Evolutionary conservation across 2,329 filamentous ascomycete species (phyloP).

Genomic region (Hymenoscyphus albidus): DNA sequence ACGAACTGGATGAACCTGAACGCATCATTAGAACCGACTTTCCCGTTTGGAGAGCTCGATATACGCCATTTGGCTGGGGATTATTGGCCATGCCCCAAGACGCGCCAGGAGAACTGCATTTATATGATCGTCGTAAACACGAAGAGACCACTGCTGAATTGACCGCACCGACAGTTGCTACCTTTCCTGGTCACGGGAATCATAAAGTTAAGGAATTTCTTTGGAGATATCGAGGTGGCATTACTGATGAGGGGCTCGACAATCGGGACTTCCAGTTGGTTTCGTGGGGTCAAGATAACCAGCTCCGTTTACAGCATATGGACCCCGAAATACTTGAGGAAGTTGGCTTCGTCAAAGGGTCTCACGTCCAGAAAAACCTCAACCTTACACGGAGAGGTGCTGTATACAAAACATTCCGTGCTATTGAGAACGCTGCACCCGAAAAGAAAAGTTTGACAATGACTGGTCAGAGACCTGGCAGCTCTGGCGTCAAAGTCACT

Average conservation of each 20-base stretch:
- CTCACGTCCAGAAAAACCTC: slow-evolving; percentile 58
- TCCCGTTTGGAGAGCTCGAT: slow-evolving; percentile 85
- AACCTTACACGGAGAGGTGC: slow-evolving; percentile 80
- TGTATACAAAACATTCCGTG: slow-evolving; percentile 78
- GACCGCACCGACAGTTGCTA: slow-evolving; percentile 47
- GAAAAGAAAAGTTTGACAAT: slow-evolving; percentile 60
- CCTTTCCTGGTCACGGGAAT: slow-evolving; percentile 56
- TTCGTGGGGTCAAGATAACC: slow-evolving; percentile 85
- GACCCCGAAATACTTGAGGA: slow-evolving; percentile 59
- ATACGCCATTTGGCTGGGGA: slow-evolving; percentile 85
- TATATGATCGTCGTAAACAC: slow-evolving; percentile 65
- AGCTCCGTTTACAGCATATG: slow-evolving; percentile 73
- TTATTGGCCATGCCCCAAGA: slow-evolving; percentile 89
- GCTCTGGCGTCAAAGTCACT: slow-evolving; percentile 37
- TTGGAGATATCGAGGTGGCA: slow-evolving; percentile 73
- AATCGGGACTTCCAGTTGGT: slow-evolving; percentile 88
- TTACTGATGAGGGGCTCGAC: slow-evolving; percentile 65
- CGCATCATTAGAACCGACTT: slow-evolving; percentile 78
- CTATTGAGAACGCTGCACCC: slow-evolving; percentile 57
- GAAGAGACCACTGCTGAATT: slow-evolving; percentile 44
- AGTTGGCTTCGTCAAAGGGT: slow-evolving; percentile 71
- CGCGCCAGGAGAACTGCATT: slow-evolving; percentile 76
- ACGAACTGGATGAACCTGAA: slow-evolving; percentile 61
- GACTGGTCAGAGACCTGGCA: slow-evolving; percentile 53
- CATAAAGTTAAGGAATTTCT: slow-evolving; percentile 85